These are phyloP conservation scores for Phoma sp. DNA, from an alignment of 2,329 filamentous ascomycete genomes.

Conservation along the genomic window DNA sequence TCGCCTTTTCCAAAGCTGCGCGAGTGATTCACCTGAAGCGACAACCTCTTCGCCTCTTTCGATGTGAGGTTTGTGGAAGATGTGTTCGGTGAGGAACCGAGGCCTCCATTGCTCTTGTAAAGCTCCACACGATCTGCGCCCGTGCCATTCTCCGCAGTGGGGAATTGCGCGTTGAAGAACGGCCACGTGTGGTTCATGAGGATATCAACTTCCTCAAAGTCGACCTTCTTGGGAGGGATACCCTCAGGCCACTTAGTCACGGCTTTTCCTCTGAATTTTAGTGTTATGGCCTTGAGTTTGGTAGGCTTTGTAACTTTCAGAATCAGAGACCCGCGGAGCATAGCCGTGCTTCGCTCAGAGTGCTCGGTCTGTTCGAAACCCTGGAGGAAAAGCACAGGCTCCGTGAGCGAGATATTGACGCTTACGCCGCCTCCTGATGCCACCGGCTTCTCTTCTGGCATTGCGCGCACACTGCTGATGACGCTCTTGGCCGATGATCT, in stretches of 20 bases:
- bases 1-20: constrained; percentile 87
- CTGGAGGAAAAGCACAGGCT: constrained; percentile 80
- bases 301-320: constrained; percentile 84
- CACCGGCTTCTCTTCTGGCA: constrained; percentile 70
- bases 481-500: constrained; percentile 43
- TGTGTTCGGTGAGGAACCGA: constrained; percentile 55
- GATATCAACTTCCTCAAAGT: constrained; percentile 82
- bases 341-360: constrained; percentile 73
- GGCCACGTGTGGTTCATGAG: constrained; percentile 87
- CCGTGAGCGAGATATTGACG: constrained; percentile 76
- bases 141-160: constrained; percentile 64
- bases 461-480: constrained; percentile 38
- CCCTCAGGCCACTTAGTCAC: constrained; percentile 96
- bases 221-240: constrained; percentile 86
- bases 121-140: constrained; percentile 69
- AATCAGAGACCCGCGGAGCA: constrained; percentile 83
- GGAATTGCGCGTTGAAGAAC: constrained; percentile 84
- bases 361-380: constrained; percentile 76
- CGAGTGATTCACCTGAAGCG: constrained; percentile 79
- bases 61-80: constrained; percentile 54
- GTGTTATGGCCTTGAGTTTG: constrained; percentile 88
- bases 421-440: constrained; percentile 77
- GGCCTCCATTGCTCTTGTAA: constrained; percentile 51
- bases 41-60: constrained; percentile 70
- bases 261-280: constrained; percentile 84